Percentiles rank a stretch among this genome's conserved stretches.
Conservation (phyloP, 805 yeast genomes). For the Lipomyces kockii region DNA sequence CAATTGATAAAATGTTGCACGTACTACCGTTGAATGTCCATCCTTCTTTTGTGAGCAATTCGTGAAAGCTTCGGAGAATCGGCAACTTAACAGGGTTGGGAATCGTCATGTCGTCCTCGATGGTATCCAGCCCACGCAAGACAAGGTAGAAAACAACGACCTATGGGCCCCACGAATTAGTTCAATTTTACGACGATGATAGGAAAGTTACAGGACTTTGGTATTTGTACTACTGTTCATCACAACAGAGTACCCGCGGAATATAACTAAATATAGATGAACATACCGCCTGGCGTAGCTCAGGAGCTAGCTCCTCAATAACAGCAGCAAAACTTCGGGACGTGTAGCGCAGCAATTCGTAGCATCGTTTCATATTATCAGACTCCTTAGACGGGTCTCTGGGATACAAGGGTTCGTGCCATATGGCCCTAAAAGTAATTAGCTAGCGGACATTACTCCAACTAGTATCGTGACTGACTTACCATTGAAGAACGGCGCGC, state of each 20-base stretch:
- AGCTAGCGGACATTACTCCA: background rate
- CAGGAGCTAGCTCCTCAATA: conserved; percentile 88
- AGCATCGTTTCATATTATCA: conserved; percentile 64
- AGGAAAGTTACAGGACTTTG: no score
- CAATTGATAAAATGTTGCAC: conserved; percentile 3
- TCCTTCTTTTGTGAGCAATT: conserved; percentile 63
- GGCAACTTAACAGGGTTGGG: conserved; percentile 74
- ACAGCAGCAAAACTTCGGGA: conserved; percentile 96
- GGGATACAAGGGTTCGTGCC: conserved; percentile 61
- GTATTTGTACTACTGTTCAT: background rate
- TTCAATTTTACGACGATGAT: background rate
- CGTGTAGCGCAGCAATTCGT: conserved; percentile 65
- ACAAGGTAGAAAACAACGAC: conserved; percentile 80
- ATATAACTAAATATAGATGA: background rate
- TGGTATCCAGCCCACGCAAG: conserved; percentile 89
- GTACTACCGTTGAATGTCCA: conserved; percentile 79
- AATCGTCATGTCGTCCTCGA: conserved; percentile 94
- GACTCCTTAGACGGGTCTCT: conserved; percentile 50
- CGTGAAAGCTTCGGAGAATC: conserved; percentile 67
- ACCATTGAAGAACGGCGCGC: conserved; percentile 66
- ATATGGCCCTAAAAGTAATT: conserved; percentile 38
- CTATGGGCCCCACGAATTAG: background rate
- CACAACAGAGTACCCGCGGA: background rate
- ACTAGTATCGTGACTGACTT: conserved; percentile 39
- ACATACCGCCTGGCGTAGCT: conserved; percentile 70